Conservation (phyloP, 768 basidiomycete species). For the Macrolepiota fuliginosa region DNA sequence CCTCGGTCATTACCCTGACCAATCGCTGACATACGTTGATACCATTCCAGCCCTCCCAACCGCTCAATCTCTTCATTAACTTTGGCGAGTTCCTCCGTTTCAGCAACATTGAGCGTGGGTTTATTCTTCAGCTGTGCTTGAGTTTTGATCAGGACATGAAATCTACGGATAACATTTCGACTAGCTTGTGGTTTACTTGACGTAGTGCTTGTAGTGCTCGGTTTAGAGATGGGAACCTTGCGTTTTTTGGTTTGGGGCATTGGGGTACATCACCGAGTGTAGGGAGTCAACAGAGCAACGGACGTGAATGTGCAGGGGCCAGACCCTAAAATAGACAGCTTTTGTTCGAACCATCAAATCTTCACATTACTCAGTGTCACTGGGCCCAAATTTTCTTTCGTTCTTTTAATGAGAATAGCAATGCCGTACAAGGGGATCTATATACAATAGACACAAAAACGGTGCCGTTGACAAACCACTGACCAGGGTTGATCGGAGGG, state of each 20-base stretch:
- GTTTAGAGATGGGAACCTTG: conserved; percentile 31
- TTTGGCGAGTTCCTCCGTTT: conserved; percentile 38
- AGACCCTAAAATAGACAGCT: background rate
- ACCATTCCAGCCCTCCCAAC: conserved; percentile 77
- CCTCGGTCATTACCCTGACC: conserved; percentile 83
- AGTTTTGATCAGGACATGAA: conserved; percentile 77
- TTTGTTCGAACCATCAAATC: background rate
- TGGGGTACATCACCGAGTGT: background rate
- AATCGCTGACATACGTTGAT: conserved; percentile 79
- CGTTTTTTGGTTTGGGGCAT: conserved; percentile 39
- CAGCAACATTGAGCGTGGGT: conserved; percentile 17
- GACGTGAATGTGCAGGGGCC: background rate
- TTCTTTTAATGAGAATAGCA: background rate
- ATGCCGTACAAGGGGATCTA: conserved; percentile 8
- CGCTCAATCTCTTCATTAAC: conserved; percentile 60
- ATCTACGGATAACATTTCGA: conserved; percentile 72
- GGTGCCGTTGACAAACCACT: conserved; percentile 1
- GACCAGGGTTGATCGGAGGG: background rate
- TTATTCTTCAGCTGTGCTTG: conserved; percentile 49
- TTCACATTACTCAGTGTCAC: background rate
- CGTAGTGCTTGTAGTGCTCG: conserved; percentile 19
- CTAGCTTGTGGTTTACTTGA: conserved; percentile 60
- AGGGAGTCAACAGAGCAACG: background rate
- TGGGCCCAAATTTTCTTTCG: background rate
- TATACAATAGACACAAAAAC: background rate